These are phyloP conservation scores for Boletus sp. DNA, from an alignment of 768 basidiomycete genomes.

Conservation along the genomic window DNA sequence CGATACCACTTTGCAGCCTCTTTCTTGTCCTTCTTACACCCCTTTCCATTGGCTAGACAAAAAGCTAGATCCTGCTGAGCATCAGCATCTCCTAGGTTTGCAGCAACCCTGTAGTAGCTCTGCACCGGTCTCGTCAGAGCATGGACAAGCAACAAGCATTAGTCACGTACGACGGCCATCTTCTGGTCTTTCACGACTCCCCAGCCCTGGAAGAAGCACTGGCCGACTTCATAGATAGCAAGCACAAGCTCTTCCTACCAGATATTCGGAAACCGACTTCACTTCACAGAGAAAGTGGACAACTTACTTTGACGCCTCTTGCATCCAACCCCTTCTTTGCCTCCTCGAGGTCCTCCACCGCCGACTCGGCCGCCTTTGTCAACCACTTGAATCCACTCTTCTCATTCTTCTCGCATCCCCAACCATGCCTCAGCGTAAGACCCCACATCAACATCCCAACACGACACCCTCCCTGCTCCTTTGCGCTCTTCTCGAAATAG, in stretches of 20 bases:
- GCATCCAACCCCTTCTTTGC: conserved; percentile 53
- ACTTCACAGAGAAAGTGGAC: neutral
- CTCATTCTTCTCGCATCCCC: conserved; percentile 83
- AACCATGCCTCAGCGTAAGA: conserved; percentile 78
- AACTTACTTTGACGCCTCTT: conserved; percentile 50
- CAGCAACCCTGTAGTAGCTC: conserved; percentile 84
- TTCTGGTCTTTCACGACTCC: conserved; percentile 83
- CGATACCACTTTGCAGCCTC: conserved; percentile 90
- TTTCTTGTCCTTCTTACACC: conserved; percentile 85
- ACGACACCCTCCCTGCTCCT: conserved; percentile 71
- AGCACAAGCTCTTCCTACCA: conserved; percentile 73
- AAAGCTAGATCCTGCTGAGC: conserved; percentile 86
- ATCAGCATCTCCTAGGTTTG: conserved; percentile 79
- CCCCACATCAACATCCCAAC: conserved; percentile 96
- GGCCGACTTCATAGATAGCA: conserved; percentile 89
- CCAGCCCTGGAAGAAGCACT: conserved; percentile 93
- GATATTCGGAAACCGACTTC: neutral
- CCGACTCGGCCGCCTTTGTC: conserved; percentile 74
- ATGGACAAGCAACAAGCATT: neutral
- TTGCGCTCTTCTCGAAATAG: conserved; percentile 77
- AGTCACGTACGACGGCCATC: conserved; percentile 72
- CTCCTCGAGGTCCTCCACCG: conserved; percentile 71
- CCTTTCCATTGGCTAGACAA: conserved; percentile 81
- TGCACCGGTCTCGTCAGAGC: conserved; percentile 24
- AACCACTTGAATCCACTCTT: conserved; percentile 79